Evolutionary conservation across 179 eudicot species (phyloP).

Genomic region (Sideroxylon spinosum): DNA sequence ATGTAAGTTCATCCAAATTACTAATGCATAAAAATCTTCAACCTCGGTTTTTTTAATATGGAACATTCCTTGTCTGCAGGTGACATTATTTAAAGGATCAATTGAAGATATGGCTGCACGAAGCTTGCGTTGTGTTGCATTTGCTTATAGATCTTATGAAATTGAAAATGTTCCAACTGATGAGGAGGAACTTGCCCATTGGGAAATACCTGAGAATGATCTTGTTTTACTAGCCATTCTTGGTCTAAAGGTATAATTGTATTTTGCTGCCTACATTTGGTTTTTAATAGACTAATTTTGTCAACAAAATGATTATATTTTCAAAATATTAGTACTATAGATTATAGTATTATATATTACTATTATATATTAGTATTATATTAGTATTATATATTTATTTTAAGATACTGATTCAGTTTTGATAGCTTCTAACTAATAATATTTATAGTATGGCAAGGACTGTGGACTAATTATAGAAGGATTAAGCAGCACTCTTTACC

Average conservation of each 20-base stretch:
- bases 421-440: not conserved
- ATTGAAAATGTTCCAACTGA: constrained; percentile 50
- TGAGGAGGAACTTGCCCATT: constrained; percentile 60
- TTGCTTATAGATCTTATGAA: constrained; percentile 55
- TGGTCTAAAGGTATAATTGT: constrained; percentile 70
- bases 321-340: no score
- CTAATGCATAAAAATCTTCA: not conserved
- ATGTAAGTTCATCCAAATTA: not conserved
- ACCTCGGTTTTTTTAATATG: not conserved
- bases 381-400: no score
- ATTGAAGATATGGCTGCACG: constrained; percentile 75
- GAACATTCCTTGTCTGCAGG: constrained; percentile 26
- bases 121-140: constrained; percentile 88
- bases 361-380: no score
- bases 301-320: no score
- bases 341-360: no score
- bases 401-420: not conserved
- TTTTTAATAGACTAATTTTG: not conserved
- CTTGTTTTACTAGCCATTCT: constrained; percentile 77
- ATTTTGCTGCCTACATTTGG: not conserved
- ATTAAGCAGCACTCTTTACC: not conserved
- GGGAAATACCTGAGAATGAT: constrained; percentile 73
- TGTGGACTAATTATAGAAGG: not conserved
- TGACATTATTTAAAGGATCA: constrained; percentile 41
- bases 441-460: not conserved